phyloP scores from a whole-genome alignment of 257 asterid genomes.

The Solanum peruvianum region DNA sequence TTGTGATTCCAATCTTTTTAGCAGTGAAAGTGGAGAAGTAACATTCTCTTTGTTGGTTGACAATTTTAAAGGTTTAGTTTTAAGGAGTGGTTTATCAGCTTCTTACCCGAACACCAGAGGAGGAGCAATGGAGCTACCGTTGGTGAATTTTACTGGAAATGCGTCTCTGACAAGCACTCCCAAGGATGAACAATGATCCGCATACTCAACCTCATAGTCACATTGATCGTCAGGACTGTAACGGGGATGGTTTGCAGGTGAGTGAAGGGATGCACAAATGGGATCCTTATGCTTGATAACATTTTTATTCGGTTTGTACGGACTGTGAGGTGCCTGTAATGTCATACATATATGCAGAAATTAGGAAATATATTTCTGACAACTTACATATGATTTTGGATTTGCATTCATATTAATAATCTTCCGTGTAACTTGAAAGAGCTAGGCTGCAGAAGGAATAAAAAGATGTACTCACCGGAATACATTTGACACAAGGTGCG shows the following conservation, averaged over 20 bases:
- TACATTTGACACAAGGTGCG: constrained; percentile 77
- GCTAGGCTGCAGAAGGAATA: background rate
- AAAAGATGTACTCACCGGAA: constrained; percentile 28
- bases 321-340: constrained; percentile 81
- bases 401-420: background rate
- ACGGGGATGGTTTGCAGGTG: constrained; percentile 21
- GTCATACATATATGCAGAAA: background rate
- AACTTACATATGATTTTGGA: background rate
- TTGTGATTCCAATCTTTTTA: background rate
- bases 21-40: background rate
- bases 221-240: constrained; percentile 55
- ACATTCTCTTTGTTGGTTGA: background rate
- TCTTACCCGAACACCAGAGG: constrained; percentile 63
- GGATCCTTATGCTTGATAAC: constrained; percentile 54
- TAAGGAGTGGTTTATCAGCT: background rate
- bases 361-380: background rate
- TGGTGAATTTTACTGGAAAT: constrained; percentile 48
- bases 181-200: constrained; percentile 64
- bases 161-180: constrained; percentile 71
- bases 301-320: constrained; percentile 51
- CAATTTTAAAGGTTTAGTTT: background rate
- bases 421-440: background rate
- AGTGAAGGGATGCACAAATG: constrained; percentile 45
- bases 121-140: constrained; percentile 47
- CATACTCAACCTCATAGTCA: constrained; percentile 77